phyloP scores from a whole-genome alignment of 768 basidiomycete species.

The Trichaptum fuscoviolaceum region DNA sequence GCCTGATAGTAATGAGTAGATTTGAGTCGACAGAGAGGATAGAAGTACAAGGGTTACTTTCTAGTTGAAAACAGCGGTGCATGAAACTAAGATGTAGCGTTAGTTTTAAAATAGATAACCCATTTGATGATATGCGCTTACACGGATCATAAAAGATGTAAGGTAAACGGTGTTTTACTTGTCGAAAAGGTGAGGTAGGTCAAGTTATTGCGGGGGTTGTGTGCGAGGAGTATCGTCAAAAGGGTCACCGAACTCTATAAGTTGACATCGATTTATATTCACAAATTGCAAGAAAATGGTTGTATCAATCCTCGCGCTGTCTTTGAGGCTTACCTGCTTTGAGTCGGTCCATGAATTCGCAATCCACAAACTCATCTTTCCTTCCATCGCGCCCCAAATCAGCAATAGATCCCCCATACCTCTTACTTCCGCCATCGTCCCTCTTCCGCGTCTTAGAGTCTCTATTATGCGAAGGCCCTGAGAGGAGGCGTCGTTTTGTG shows the following conservation, averaged over 20 bases:
- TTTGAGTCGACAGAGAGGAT: neutral
- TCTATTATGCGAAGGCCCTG: neutral
- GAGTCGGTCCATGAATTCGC: neutral
- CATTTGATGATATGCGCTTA: too few relatives aligned
- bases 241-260: slow-evolving; percentile 2
- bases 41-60: neutral
- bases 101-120: too few relatives aligned
- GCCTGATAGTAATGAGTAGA: neutral
- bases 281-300: neutral
- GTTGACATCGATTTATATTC: neutral
- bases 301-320: neutral
- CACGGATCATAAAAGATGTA: too few relatives aligned
- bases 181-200: too few relatives aligned
- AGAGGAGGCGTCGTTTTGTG: neutral
- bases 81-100: too few relatives aligned
- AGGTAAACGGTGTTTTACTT: too few relatives aligned
- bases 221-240: neutral
- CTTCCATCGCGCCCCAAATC: neutral
- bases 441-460: slow-evolving; percentile 5
- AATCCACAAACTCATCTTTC: slow-evolving; percentile 1
- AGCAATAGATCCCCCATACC: neutral
- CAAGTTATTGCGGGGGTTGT: neutral
- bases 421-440: neutral
- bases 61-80: neutral
- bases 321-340: neutral